Conservation (phyloP, 495 filamentous ascomycete species). For the Terfezia claveryi region DNA sequence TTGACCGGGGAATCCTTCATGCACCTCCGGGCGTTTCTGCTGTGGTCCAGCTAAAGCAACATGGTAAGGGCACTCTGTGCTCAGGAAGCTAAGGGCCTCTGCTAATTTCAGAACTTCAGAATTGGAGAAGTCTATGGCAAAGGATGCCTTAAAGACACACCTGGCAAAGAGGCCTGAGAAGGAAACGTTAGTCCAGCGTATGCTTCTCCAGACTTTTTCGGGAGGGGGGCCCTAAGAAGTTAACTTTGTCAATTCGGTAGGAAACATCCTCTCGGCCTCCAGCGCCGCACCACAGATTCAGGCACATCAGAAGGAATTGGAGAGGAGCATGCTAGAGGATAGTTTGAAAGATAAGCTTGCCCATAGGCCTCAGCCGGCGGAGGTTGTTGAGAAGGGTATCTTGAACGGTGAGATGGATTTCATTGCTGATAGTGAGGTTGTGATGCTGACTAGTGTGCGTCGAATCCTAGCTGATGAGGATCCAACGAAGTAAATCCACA, state of each 20-base stretch:
- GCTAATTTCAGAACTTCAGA: conserved; percentile 7
- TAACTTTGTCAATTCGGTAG: conserved; percentile 2
- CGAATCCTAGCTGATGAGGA: too few species aligned
- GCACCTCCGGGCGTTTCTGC: not conserved
- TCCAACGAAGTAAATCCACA: too few species aligned
- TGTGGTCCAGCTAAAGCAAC: not conserved
- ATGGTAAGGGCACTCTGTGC: not conserved
- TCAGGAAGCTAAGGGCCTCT: not conserved
- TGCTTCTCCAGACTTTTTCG: not conserved
- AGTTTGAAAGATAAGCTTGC: conserved; percentile 15
- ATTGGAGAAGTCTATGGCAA: conserved; percentile 15
- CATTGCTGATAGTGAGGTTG: too few species aligned
- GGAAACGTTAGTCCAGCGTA: conserved; percentile 16
- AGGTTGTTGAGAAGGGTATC: conserved; percentile 18
- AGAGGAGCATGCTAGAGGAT: conserved; percentile 18
- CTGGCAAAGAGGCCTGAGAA: conserved; percentile 14
- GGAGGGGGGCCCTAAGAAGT: not conserved
- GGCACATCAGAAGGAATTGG: conserved; percentile 15
- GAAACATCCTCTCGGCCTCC: conserved; percentile 15
- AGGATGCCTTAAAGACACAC: conserved; percentile 14
- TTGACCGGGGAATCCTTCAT: conserved; percentile 13
- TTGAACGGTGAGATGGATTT: conserved; percentile 8
- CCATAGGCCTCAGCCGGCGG: conserved; percentile 12
- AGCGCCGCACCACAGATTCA: conserved; percentile 15
- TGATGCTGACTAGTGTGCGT: too few species aligned